A percentile compares a stretch with the other conserved stretches of the same genome.
Conservation (phyloP, 2,329 filamentous ascomycete species). For the Diplodia scrobiculata region DNA sequence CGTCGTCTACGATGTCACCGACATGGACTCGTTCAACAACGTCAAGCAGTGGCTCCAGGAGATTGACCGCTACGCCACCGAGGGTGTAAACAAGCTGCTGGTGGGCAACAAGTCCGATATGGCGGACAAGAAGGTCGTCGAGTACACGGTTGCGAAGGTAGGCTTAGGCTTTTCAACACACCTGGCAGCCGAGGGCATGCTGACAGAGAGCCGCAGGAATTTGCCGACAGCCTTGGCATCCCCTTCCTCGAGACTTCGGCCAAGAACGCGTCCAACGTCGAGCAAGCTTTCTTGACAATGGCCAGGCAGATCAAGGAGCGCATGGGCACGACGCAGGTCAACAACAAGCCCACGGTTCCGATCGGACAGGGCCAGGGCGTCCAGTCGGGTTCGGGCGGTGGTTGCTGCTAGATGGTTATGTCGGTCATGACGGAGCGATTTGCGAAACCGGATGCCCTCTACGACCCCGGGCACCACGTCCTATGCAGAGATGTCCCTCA, state of each 20-base stretch:
- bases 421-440: constrained; percentile 21
- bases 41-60: constrained; percentile 99
- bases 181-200: constrained; percentile 9
- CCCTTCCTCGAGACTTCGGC: constrained; percentile 99
- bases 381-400: constrained; percentile 78
- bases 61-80: constrained; percentile 98
- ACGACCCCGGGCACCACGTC: constrained; percentile 23
- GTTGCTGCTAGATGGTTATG: constrained; percentile 72
- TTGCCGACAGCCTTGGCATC: constrained; percentile 96
- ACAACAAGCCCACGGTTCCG: constrained; percentile 97
- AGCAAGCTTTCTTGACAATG: constrained; percentile 99
- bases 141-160: constrained; percentile 99
- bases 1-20: constrained; percentile 99
- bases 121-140: constrained; percentile 99
- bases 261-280: constrained; percentile 99
- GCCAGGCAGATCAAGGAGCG: constrained; percentile 99
- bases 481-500: constrained; percentile 27
- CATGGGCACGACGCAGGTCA: constrained; percentile 96
- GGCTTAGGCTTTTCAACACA: constrained; percentile 35
- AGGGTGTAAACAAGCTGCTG: constrained; percentile 98
- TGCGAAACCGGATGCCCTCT: constrained; percentile 25
- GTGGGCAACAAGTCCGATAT: constrained; percentile 99
- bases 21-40: constrained; percentile 99
- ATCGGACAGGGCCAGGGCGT: constrained; percentile 94
- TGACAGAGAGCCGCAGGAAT: constrained; percentile 67